Base-by-base conservation (phyloP, 192 early-diverging fungal genomes). In the Podila verticillata region DNA sequence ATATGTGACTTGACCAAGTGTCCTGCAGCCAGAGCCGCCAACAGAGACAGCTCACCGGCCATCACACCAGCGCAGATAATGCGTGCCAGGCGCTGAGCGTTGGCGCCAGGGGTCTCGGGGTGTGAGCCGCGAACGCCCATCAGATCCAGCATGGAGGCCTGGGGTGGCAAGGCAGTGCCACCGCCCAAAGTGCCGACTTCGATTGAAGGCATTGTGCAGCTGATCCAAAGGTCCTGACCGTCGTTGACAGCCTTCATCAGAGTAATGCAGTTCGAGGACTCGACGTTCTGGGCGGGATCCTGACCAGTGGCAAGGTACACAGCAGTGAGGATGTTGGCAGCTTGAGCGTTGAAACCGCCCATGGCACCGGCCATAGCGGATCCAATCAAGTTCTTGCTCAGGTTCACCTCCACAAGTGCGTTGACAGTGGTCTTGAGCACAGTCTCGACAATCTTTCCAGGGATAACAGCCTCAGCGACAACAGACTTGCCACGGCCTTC, bases 241-340 rank as follows among this genome's bases (percentile, higher is more conserved):
- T 88, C 77, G 72, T 96, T 95, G 49, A 92, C 83, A 44, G 93
- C 87, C 83, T 95, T 93, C 96, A 98, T 98, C 73, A 98, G 66
- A 2, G 96, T 98, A 56, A 98, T 96, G 82, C 96, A 98, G 64
- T 91, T 92, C 8, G 95, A 95, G 48, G 91, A 92, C 75, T 98
- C 96, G 24, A 98, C 96, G 67, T 97, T 98, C 82, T 98, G 96
- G 20, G 96, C 96, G 13, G 96, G 96, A 65, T 98, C 96, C 85
- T 98, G 96, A 29, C 96, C 96, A 47, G 95, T 97, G 9, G 96
- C 96, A 22, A 98, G 63, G 73, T 91, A 98, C 1, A 98, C 74
- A 20, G 96, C 94, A 4, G 96, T 97, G 64, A 98, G 74, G 65
- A 94, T 96, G 73, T 96, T 97, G 72, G 96, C 96, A 30, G 96